Conservation (phyloP, 306 rosid species). For the Ochetophila trinervis region DNA sequence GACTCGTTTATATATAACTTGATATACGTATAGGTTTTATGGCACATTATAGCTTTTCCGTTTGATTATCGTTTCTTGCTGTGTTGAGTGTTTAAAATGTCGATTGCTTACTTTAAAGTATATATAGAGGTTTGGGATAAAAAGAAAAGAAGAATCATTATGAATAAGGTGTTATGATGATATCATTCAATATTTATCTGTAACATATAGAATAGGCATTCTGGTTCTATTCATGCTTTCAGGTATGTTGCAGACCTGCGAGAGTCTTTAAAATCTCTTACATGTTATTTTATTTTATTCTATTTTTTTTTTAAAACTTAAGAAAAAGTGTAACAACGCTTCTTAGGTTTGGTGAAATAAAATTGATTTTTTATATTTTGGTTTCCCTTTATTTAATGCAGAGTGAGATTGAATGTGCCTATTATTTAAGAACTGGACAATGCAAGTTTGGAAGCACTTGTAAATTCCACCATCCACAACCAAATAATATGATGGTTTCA, state of each 20-base stretch:
- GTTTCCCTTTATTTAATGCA: slow-evolving; percentile 35
- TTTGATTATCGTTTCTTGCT: slow-evolving; percentile 10
- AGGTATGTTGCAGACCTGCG: slow-evolving; percentile 19
- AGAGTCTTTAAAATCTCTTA: slow-evolving; percentile 12
- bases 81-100: slow-evolving; percentile 6
- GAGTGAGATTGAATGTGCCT: slow-evolving; percentile 82
- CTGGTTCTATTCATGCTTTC: neutral
- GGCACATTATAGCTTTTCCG: slow-evolving; percentile 20
- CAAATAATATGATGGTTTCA: slow-evolving; percentile 85
- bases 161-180: neutral
- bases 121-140: neutral
- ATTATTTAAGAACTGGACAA: slow-evolving; percentile 93
- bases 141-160: neutral
- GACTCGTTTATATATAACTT: slow-evolving; percentile 10
- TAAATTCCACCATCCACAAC: slow-evolving; percentile 97
- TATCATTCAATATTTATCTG: too few species aligned
- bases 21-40: slow-evolving; percentile 17
- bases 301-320: slow-evolving; percentile 14
- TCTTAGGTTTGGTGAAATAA: slow-evolving; percentile 16
- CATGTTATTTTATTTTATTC: too few species aligned
- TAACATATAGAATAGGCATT: too few species aligned
- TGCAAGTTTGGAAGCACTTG: slow-evolving; percentile 92
- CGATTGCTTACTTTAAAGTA: neutral
- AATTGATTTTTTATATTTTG: slow-evolving; percentile 16
- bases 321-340: neutral